Evolutionary conservation across 2,329 filamentous ascomycete genomes (phyloP), one percentile per base, ranked within the genome.

Genomic region (Helicocarpus griseus): DNA sequence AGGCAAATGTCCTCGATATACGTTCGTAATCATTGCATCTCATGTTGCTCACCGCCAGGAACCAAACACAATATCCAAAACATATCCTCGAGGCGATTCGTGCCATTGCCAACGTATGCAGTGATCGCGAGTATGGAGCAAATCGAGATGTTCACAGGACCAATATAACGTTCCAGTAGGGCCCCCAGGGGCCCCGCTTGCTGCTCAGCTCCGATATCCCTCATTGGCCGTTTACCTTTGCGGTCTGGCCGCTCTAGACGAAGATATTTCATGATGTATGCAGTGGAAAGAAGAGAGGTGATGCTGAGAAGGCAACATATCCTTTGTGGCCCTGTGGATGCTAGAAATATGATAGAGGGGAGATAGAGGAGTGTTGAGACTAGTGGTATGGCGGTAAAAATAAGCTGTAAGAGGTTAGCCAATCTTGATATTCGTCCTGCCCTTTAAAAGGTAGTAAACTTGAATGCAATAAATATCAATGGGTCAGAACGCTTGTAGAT

Each of bases 321-420:
- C 47, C 60, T 61, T 49, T 64, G 58, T 21, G 44, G 52, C 5
- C 51, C 26, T 11, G 53, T 57, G 2, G 52, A 52, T 5, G 60
- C 49, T 4, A 48, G 52, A 17, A 61, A 61, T 7, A 70, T 51
- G 11, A 70, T 26, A 5, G 60, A 56, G 4, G 65, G 65, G 8
- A 69, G 11, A 54, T 70, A 72, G 4, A 62, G 49, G 9, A 60
- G 49, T 1, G 55, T 55, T 5, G 64, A 63, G 22, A 66, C 24
- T 13, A 71, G 52, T n/a, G 71, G 66, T 22, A 73, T 55, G 5
- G 59, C 57, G 19, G 69, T 62, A 49, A 74, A 71, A 7, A 68
- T 55, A 17, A 64, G 31, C 60, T 63, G 36, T 5, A 26, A 44
- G 59, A n/a, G n/a, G n/a, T n/a, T n/a, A n/a, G n/a, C n/a, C n/a